Evolutionary conservation across 2,329 filamentous ascomycete species (phyloP).

Genomic region (Plenodomus tracheiphilus): DNA sequence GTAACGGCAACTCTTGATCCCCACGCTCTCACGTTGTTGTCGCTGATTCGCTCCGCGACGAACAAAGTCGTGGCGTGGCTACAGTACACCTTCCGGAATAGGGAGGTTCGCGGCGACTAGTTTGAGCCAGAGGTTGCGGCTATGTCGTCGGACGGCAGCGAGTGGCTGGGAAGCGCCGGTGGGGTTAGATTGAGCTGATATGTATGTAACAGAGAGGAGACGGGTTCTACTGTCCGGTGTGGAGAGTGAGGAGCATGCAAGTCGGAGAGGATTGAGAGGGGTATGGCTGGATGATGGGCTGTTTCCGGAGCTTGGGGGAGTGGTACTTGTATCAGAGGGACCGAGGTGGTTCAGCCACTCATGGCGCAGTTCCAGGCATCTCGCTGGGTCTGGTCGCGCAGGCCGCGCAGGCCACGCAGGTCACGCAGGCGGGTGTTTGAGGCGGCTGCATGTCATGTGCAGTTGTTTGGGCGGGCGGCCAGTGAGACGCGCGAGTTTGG

Average conservation of each 20-base stretch:
- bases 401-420: too few relatives aligned
- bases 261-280: neutral
- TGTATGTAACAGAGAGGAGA: constrained; percentile 4
- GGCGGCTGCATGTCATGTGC: too few relatives aligned
- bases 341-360: constrained; percentile 31
- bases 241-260: neutral
- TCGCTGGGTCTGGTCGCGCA: constrained; percentile 31
- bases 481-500: constrained; percentile 10
- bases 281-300: neutral
- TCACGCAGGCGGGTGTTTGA: too few relatives aligned
- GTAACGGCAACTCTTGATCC: constrained; percentile 23
- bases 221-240: neutral
- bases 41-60: constrained; percentile 22
- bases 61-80: too few relatives aligned
- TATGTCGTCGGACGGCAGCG: neutral
- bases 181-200: constrained; percentile 2
- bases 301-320: neutral
- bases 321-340: constrained; percentile 12
- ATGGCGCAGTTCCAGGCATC: constrained; percentile 34
- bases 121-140: neutral
- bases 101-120: too few relatives aligned
- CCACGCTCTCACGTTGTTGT: constrained; percentile 21
- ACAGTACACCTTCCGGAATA: too few relatives aligned
- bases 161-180: too few relatives aligned
- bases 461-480: too few relatives aligned